A percentile compares a stretch with the other conserved stretches of the same genome.
phyloP scores from a whole-genome alignment of 2,329 filamentous ascomycete genomes.

The Scytalidium sp. region DNA sequence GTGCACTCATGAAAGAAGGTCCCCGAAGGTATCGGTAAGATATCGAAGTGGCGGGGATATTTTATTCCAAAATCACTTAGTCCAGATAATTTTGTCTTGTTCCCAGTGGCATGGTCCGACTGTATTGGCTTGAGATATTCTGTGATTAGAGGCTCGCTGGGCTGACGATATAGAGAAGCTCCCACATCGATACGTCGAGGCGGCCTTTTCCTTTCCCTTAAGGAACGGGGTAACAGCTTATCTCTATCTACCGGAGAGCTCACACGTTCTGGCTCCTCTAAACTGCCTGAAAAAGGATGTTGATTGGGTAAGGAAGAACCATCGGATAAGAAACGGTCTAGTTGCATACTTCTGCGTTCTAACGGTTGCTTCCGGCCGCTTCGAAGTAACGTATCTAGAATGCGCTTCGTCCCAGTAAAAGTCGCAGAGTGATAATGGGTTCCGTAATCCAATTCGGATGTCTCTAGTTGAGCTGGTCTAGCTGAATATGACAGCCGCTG shows the following conservation, averaged over 20 bases:
- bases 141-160: conserved; percentile 24
- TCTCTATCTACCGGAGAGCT: not conserved
- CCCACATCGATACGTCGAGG: conserved; percentile 26
- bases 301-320: conserved; percentile 13
- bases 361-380: conserved; percentile 31
- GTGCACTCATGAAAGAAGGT: conserved; percentile 60
- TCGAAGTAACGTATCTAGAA: conserved; percentile 53
- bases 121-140: conserved; percentile 19
- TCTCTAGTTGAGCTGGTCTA: conserved; percentile 56
- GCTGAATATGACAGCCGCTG: conserved; percentile 14
- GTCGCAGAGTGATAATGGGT: conserved; percentile 27
- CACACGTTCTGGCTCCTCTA: not conserved
- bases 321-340: conserved; percentile 33
- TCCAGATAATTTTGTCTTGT: conserved; percentile 43
- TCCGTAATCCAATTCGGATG: conserved; percentile 33
- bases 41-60: conserved; percentile 61
- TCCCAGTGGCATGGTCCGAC: conserved; percentile 13
- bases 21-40: conserved; percentile 53
- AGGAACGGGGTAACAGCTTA: not conserved
- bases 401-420: conserved; percentile 51
- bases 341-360: conserved; percentile 26
- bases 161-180: conserved; percentile 29
- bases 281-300: conserved; percentile 3
- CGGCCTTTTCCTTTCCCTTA: conserved; percentile 15
- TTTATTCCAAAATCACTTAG: conserved; percentile 58